Percentiles rank a stretch among this genome's conserved stretches.
These are phyloP conservation scores for Colletotrichum sp. DNA, from an alignment of 2,329 filamentous ascomycete genomes.

Conservation along the genomic window DNA sequence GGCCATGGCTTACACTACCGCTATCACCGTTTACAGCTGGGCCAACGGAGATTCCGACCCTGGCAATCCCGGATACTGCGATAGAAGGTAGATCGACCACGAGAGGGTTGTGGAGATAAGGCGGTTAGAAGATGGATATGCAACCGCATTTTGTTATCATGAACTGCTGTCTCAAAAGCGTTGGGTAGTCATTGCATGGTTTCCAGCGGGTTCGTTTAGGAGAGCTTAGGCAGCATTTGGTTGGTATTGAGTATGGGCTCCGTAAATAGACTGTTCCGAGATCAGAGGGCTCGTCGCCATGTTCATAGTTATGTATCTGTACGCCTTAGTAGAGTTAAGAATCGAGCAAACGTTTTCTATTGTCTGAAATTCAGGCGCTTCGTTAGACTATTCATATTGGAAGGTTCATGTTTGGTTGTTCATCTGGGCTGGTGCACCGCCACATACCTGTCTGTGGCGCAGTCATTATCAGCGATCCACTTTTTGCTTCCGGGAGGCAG, in stretches of 20 bases:
- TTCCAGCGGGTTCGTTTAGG: conserved; percentile 13
- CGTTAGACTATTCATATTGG: neutral
- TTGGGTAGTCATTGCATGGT: conserved; percentile 18
- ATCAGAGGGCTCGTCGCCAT: conserved; percentile 21
- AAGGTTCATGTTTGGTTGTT: neutral
- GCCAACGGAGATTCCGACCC: conserved; percentile 58
- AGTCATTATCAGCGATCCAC: neutral
- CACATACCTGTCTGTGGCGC: conserved; percentile 1
- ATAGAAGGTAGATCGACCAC: conserved; percentile 34
- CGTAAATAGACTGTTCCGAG: conserved; percentile 21
- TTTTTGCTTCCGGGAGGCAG: neutral
- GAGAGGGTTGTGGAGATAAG: neutral
- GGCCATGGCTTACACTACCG: conserved; percentile 92
- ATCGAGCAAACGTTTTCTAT: neutral
- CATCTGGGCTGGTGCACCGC: neutral
- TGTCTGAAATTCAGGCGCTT: neutral
- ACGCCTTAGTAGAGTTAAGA: neutral
- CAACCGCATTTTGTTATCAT: neutral
- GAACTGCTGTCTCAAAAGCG: conserved; percentile 10
- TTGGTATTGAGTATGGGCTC: conserved; percentile 2
- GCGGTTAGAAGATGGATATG: neutral
- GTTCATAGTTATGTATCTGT: conserved; percentile 12
- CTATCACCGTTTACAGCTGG: conserved; percentile 88
- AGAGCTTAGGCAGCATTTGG: conserved; percentile 5
- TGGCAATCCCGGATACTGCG: conserved; percentile 59